Base-by-base conservation (phyloP, 305 asterid genomes). In the Stenogyne calaminthoides region DNA sequence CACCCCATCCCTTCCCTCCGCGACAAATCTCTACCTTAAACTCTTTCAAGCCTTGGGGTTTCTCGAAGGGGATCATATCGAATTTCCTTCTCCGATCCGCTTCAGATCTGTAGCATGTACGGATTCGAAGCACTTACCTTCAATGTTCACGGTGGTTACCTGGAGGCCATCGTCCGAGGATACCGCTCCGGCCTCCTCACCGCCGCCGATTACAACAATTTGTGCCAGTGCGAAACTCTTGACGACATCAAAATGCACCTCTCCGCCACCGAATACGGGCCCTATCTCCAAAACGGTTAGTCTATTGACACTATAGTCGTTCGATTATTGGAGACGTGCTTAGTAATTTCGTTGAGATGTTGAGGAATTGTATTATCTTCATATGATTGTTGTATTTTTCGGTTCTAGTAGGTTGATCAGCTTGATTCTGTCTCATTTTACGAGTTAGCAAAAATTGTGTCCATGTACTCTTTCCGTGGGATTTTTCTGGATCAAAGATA, bases 201-300 rank as follows among this genome's bases (percentile, higher is more conserved):
- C 44, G 96, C 98, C 83, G 83, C 97, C 34, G 98, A 94, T 86
- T 94, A 94, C 91, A 94, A 94, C 84, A 94, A 94, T 71, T 84
- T 94, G 36, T 94, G 98, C 78, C 98, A 93, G 85, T 93, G 98
- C 64, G 98, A 93, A 78, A 89, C 86, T 75, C 88, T 93, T 16
- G 98, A 93, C 39, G 98, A 93, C 83, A 87, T 93, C 84, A 93
- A 91, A 85, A 94, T 91, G 98, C 98, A 93, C 78, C 98, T 93
- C 71, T 86, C 97, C 59, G 97, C 98, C 82, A 93, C 97, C 72
- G 98, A 93, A 81, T 93, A 90, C 81, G 96, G 93, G 44, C 87
- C 97, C 36, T 90, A 89, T 69, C 98, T 93, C 75, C 98, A 93
- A 66, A 90, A 93, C 74, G 98, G 97, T 88, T 37, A n/a, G 88